These are phyloP conservation scores for Diplocarpon mali DNA, from an alignment of 2,329 filamentous ascomycete species.

Conservation along the genomic window DNA sequence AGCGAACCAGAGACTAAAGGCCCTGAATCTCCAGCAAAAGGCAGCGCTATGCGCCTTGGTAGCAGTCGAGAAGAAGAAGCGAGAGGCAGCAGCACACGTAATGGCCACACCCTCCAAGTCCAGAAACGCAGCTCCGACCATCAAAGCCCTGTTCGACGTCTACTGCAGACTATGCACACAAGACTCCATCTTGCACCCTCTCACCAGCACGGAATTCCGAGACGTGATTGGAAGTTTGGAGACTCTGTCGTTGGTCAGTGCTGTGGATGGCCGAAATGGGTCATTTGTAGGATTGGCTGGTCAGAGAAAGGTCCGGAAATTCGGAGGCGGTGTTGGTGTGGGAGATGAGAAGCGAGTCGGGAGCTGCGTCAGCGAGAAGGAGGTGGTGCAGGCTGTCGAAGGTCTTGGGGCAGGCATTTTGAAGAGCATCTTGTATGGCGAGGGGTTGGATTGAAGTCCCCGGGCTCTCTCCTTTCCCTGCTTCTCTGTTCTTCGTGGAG, in stretches of 20 bases:
- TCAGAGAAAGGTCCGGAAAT: constrained; percentile 47
- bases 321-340: constrained; percentile 35
- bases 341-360: constrained; percentile 68
- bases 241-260: constrained; percentile 69
- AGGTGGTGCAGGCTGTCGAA: constrained; percentile 61
- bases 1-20: constrained; percentile 70
- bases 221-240: constrained; percentile 87
- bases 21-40: constrained; percentile 91
- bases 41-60: constrained; percentile 83
- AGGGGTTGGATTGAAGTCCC: constrained; percentile 18
- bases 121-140: constrained; percentile 56
- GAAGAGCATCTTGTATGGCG: constrained; percentile 46
- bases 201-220: constrained; percentile 85
- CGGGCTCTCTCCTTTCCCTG: no score
- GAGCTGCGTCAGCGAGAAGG: constrained; percentile 69
- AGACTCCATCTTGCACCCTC: constrained; percentile 79
- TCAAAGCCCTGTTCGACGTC: constrained; percentile 74
- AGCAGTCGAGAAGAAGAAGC: constrained; percentile 70
- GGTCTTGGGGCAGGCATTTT: constrained; percentile 51
- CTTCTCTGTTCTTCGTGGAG: no score
- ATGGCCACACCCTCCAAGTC: constrained; percentile 49
- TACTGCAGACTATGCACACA: constrained; percentile 75
- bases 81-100: constrained; percentile 36
- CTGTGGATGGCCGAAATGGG: constrained; percentile 57
- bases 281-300: constrained; percentile 52